Percentiles rank a stretch among this genome's conserved stretches.
Evolutionary conservation across 202 grass and related monocot species (phyloP).

Genomic region (Musa balbisiana): DNA sequence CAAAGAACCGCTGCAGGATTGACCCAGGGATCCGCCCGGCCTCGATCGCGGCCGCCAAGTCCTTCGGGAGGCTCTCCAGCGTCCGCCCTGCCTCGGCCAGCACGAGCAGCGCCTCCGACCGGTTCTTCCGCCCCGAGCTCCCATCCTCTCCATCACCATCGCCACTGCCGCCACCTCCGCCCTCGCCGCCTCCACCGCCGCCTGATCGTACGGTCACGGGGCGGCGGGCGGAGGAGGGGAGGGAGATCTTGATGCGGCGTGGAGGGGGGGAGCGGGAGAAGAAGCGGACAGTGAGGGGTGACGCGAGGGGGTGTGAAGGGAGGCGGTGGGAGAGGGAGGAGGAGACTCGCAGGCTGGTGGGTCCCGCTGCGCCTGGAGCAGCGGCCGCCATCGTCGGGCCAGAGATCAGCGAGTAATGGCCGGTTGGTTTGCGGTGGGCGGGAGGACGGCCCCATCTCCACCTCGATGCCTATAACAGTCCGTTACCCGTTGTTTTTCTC

Average conservation of each 20-base stretch:
- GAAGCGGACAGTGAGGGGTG: constrained; percentile 29
- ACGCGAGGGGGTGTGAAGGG: constrained; percentile 23
- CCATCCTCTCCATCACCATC: constrained; percentile 9
- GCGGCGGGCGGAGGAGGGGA: constrained; percentile 15
- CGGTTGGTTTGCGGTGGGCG: background rate
- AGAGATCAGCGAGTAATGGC: background rate
- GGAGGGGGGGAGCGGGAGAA: constrained; percentile 29
- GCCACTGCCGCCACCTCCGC: background rate
- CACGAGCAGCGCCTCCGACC: constrained; percentile 59
- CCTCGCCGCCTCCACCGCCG: constrained; percentile 17
- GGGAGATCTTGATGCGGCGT: constrained; percentile 13
- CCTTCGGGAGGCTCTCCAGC: constrained; percentile 71
- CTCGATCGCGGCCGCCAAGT: constrained; percentile 70
- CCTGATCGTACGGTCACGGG: constrained; percentile 10
- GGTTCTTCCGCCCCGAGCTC: constrained; percentile 41
- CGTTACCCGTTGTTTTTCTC: no score
- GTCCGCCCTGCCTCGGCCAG: constrained; percentile 61
- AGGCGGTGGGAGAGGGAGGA: constrained; percentile 20
- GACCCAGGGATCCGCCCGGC: constrained; percentile 53
- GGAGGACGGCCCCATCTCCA: background rate
- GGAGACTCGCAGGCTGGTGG: constrained; percentile 19
- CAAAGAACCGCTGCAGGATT: constrained; percentile 61
- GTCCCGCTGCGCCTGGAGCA: constrained; percentile 18
- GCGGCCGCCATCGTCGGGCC: constrained; percentile 11
- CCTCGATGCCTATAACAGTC: no score